Base-by-base conservation (phyloP, 1,139 yeast species). In the Saccharomyces uvarum region DNA sequence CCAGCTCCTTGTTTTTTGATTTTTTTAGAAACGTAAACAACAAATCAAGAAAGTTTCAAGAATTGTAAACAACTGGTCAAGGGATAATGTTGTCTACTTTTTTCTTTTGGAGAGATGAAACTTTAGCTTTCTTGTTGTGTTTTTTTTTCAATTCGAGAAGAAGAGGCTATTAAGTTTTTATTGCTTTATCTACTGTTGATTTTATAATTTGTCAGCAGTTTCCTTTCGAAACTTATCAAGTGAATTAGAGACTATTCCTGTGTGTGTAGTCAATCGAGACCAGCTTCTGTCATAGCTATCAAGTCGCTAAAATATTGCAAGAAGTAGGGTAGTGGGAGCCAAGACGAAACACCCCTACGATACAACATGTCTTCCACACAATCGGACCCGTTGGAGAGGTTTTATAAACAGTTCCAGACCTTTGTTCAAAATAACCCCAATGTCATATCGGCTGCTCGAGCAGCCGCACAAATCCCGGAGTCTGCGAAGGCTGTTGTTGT, bases 381-480 rank as follows among this genome's bases (percentile, higher is more conserved):
- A 19, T 38, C 44, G 9, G 71, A 69, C 54, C 69, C 72, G 7
- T 61, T 82, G 51, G 62, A 66, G 5, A 70, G 72, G 47, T 82
- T 76, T 64, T 72, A 69, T 56, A 67, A 67, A 47, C 75, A 77
- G 42, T 81, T 80, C 61, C 70, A 70, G 44, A 77, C 73, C 49
- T 82, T 81, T 64, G 73, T 82, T 47, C 70, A 70, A 32, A 79
- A 79, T 49, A 81, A 81, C 59, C 84, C 85, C 2, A 82, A 80
- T 55, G 81, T 81, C 28, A 75, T 77, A 31, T 70, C 73, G 7
- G 82, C 66, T 2, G 71, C 75, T 1, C 61, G 80, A 53, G 78
- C 82, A 21, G 82, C 72, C 76, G 46, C 75, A 53, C 61, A 65
- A 51, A 67, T 71, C 26, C 73, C 74, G 6, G 78, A 77, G 48